These are phyloP conservation scores for Pisolithus orientalis DNA, from an alignment of 768 basidiomycete species.

Conservation along the genomic window DNA sequence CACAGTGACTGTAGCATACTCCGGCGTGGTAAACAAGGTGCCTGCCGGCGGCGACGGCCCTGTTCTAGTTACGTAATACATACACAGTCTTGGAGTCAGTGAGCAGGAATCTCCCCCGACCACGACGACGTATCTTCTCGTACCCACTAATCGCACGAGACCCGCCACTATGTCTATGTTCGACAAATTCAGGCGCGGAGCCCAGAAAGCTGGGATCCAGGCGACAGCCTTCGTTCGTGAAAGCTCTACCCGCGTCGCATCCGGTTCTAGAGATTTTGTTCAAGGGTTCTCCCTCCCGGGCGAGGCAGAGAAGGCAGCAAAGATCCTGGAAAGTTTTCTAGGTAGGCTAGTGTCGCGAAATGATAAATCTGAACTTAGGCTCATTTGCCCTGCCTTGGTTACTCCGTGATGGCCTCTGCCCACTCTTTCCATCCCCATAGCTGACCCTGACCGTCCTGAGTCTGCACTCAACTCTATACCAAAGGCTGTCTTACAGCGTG, in stretches of 20 bases:
- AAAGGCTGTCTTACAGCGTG: conserved; percentile 83
- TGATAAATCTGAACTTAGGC: not conserved
- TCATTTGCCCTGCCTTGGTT: conserved; percentile 1
- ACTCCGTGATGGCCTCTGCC: not conserved
- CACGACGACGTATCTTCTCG: no score
- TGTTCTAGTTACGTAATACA: no score
- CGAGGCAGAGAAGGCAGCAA: conserved; percentile 91
- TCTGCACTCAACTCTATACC: conserved; percentile 93
- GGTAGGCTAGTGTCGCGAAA: conserved; percentile 39
- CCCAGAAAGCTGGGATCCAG: conserved; percentile 76
- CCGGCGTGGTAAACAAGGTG: no score
- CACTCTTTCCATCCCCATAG: conserved; percentile 32
- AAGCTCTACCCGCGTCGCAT: conserved; percentile 61
- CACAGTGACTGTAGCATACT: no score
- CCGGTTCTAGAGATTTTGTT: conserved; percentile 70
- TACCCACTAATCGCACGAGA: no score
- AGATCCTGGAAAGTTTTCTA: conserved; percentile 86
- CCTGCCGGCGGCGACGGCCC: no score
- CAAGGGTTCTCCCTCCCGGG: conserved; percentile 87
- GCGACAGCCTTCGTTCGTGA: conserved; percentile 71
- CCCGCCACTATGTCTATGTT: conserved; percentile 47
- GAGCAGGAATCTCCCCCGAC: no score
- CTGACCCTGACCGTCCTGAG: conserved; percentile 80
- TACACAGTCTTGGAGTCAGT: no score
- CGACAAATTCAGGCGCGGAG: conserved; percentile 75